Evolutionary conservation across 2,329 filamentous ascomycete species (phyloP), one percentile per base, ranked within the genome.

Genomic region (Exophiala oligosperma): DNA sequence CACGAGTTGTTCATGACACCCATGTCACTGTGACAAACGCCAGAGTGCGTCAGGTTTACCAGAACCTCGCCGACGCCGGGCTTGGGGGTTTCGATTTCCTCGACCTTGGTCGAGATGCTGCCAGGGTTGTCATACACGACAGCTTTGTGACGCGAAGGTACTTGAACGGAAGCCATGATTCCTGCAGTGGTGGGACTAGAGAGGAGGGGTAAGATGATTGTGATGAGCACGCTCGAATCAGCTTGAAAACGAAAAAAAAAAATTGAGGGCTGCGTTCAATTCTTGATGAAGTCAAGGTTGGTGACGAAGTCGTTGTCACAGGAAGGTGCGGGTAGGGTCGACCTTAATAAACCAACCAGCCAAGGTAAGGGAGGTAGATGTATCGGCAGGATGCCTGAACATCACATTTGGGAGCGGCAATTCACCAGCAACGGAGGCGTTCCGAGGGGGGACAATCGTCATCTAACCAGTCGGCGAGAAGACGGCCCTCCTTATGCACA

Each of bases 71-170:
- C 85, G 0, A 79, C 70, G 1, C 83, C 84, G 2, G 86, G 86
- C 69, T 87, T 83, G 2, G 86, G 86, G 40, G 83, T 85, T 63
- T 88, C 84, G 49, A 88, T 71, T 59, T 84, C 82, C 57, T 82
- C 81, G 48, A 88, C 73, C 70, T 87, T 86, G 6, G 84, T 87
- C 2, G 84, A 87, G 60, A 88, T 79, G 2, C 77, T 80, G 49
- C 86, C 86, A 0, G 86, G 86, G 67, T 85, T 80, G 72, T 88
- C 85, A 68, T 87, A 89, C 57, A 89, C 75, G 57, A 74, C 72
- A 38, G 84, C 85, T 72, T 86, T 88, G 71, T 87, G 82, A 60
- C 81, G 85, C 67, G 80, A 79, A 3, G 86, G 79, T 24, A 82
- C 75, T 32, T 77, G 73, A 37, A 72, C 64, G n/a, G 65, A 63